These are phyloP conservation scores for Rubus idaeus DNA, from an alignment of 306 rosid species.

Conservation along the genomic window DNA sequence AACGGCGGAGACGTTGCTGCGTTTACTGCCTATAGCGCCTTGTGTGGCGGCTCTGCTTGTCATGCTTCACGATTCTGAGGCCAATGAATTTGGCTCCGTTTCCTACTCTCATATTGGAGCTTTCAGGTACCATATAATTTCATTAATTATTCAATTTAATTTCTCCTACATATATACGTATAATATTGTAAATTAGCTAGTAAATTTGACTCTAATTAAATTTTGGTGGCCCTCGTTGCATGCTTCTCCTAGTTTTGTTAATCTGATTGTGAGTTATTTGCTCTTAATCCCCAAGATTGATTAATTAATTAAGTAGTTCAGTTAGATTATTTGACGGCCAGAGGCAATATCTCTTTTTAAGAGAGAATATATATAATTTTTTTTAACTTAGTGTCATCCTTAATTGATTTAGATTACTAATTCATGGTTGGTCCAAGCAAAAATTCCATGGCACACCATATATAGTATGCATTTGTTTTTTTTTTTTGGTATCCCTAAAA, in stretches of 20 bases:
- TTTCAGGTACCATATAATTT: slow-evolving; percentile 46
- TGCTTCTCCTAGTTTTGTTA: not conserved
- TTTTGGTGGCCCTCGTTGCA: not conserved
- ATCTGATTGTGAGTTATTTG: not conserved
- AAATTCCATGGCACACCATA: not conserved
- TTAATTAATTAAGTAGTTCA: not conserved
- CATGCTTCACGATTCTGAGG: slow-evolving; percentile 76
- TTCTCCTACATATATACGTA: no score
- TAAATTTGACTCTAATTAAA: not conserved
- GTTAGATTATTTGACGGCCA: not conserved
- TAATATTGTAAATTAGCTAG: slow-evolving; percentile 18
- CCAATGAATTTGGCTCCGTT: slow-evolving; percentile 63
- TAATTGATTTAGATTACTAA: no score
- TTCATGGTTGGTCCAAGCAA: not conserved
- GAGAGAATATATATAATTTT: no score
- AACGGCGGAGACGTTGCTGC: slow-evolving; percentile 69
- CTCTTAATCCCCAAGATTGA: not conserved
- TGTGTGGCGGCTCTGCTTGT: slow-evolving; percentile 77
- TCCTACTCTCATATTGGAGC: slow-evolving; percentile 70
- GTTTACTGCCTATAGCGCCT: slow-evolving; percentile 65
- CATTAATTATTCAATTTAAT: not conserved
- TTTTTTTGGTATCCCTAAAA: no score
- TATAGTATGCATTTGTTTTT: no score
- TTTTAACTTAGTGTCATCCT: no score
- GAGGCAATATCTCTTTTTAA: not conserved